Evolutionary conservation across 2,329 filamentous ascomycete genomes (phyloP).

Genomic region (Sporothrix globosa): DNA sequence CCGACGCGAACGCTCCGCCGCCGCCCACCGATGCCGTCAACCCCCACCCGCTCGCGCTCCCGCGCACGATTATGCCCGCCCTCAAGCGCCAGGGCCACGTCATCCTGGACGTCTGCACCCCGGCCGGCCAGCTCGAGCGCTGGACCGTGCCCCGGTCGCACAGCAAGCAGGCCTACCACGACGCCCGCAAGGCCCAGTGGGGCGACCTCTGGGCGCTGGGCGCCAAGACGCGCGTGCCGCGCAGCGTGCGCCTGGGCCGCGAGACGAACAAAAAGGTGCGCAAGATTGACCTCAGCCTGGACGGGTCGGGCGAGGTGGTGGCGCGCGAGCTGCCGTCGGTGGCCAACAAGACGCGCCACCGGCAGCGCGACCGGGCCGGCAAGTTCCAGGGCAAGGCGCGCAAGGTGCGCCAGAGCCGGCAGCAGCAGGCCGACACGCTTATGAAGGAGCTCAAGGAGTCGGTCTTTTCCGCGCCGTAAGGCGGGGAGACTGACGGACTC

Average conservation of each 20-base stretch:
- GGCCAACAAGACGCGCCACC: slow-evolving; percentile 4
- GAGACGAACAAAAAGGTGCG: not conserved
- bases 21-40: slow-evolving; percentile 27
- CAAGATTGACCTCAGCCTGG: not conserved
- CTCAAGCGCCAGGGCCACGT: slow-evolving; percentile 89
- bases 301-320: not conserved
- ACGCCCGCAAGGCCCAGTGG: slow-evolving; percentile 88
- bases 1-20: slow-evolving; percentile 50
- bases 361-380: slow-evolving; percentile 9
- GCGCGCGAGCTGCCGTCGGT: not conserved
- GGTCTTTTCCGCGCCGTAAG: not conserved
- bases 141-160: slow-evolving; percentile 89
- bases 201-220: slow-evolving; percentile 95
- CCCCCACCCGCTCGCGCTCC: slow-evolving; percentile 69
- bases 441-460: slow-evolving; percentile 37
- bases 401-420: slow-evolving; percentile 40
- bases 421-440: slow-evolving; percentile 44
- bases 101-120: slow-evolving; percentile 87
- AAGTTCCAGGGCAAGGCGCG: slow-evolving; percentile 14
- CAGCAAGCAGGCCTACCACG: slow-evolving; percentile 80
- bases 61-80: slow-evolving; percentile 75
- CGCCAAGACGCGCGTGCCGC: slow-evolving; percentile 76
- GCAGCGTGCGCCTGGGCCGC: slow-evolving; percentile 57
- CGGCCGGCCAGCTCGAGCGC: slow-evolving; percentile 80
- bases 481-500: too few species aligned